phyloP scores from a whole-genome alignment of 129 eudicot species.

The Saussurea involucrata region DNA sequence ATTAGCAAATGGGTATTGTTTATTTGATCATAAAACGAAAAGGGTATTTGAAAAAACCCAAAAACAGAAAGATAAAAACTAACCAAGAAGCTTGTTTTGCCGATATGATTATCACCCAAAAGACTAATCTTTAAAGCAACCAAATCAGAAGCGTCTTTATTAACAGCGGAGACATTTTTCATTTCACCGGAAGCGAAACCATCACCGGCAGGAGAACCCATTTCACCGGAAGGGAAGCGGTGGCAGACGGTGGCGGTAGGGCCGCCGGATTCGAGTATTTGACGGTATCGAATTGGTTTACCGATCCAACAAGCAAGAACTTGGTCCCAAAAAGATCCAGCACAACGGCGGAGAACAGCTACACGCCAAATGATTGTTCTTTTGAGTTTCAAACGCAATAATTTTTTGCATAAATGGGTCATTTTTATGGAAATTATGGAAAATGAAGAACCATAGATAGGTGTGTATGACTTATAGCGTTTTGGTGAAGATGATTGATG shows the following conservation, averaged over 20 bases:
- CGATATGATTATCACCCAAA: slow-evolving; percentile 79
- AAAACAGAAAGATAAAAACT: neutral
- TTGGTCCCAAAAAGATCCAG: slow-evolving; percentile 43
- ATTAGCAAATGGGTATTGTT: neutral
- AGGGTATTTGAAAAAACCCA: neutral
- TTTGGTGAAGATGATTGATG: neutral
- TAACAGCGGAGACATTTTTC: neutral
- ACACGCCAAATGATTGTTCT: slow-evolving; percentile 42
- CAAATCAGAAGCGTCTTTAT: slow-evolving; percentile 49
- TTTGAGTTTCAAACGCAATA: slow-evolving; percentile 19
- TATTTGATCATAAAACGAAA: neutral
- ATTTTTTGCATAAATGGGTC: slow-evolving; percentile 33
- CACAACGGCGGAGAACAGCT: slow-evolving; percentile 38
- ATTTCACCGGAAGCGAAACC: slow-evolving; percentile 17
- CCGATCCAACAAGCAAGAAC: slow-evolving; percentile 47
- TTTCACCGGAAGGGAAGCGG: slow-evolving; percentile 15
- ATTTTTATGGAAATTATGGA: neutral
- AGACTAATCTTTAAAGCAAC: slow-evolving; percentile 57
- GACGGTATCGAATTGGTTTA: slow-evolving; percentile 27
- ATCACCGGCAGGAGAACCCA: neutral
- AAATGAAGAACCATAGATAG: neutral
- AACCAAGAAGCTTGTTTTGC: slow-evolving; percentile 82
- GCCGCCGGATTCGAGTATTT: neutral
- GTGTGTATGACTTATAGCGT: neutral
- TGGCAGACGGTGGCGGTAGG: neutral